Evolutionary conservation across 2,329 filamentous ascomycete species (phyloP).

Genomic region (Basipetospora chlamydospora): DNA sequence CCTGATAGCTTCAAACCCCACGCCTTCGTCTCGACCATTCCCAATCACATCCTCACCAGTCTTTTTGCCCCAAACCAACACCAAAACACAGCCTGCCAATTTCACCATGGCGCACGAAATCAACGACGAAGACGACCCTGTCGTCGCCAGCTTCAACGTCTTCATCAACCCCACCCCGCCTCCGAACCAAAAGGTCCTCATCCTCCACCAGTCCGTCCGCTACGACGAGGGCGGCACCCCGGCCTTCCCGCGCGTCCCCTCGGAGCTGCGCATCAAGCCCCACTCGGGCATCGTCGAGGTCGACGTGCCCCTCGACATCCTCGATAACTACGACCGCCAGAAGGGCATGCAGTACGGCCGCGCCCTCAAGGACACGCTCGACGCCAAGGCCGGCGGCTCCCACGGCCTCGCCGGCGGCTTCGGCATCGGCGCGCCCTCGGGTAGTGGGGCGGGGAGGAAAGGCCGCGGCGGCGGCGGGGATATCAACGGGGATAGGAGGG

Average conservation of each 20-base stretch:
- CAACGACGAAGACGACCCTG: conserved; percentile 45
- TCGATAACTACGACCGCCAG: conserved; percentile 62
- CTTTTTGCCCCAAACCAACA: background rate
- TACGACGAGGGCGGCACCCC: conserved; percentile 34
- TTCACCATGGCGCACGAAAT: conserved; percentile 7
- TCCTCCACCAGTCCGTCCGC: conserved; percentile 83
- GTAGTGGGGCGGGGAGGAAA: conserved; percentile 13
- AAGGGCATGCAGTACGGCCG: conserved; percentile 77
- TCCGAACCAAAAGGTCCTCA: conserved; percentile 49
- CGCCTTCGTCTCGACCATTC: no score
- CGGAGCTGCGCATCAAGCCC: conserved; percentile 69
- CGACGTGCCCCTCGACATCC: conserved; percentile 69
- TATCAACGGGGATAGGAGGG: conserved; percentile 23
- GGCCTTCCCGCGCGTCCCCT: conserved; percentile 46
- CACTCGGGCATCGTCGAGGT: conserved; percentile 75
- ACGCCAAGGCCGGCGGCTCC: conserved; percentile 46
- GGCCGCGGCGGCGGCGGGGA: conserved; percentile 17
- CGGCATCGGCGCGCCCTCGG: conserved; percentile 40
- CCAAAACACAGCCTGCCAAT: background rate
- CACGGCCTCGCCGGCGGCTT: conserved; percentile 63
- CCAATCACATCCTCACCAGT: background rate
- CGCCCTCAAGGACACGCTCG: conserved; percentile 48
- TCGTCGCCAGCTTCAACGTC: conserved; percentile 66
- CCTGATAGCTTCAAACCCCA: no score
- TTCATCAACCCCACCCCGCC: conserved; percentile 65